These are phyloP conservation scores for Xerocomus spinulosus DNA, from an alignment of 768 basidiomycete genomes.

Conservation along the genomic window DNA sequence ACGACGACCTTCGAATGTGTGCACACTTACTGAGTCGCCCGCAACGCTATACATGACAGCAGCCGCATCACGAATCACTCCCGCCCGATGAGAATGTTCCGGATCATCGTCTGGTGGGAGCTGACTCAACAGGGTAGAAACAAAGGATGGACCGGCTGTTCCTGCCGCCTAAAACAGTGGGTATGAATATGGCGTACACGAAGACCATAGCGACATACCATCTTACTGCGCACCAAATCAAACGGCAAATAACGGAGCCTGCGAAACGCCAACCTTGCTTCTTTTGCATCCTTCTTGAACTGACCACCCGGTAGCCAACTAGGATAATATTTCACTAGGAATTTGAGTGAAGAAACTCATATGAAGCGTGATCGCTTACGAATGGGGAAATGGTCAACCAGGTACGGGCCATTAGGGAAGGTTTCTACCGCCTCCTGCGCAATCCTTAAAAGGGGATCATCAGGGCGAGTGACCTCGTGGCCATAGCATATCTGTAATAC, in stretches of 20 bases:
- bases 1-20: too few relatives aligned
- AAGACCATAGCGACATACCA: too few relatives aligned
- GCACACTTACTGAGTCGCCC: slow-evolving; percentile 9
- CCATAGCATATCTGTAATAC: slow-evolving; percentile 1
- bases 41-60: slow-evolving; percentile 8
- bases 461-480: not conserved
- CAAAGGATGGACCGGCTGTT: slow-evolving; percentile 1
- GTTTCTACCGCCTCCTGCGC: slow-evolving; percentile 1
- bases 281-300: slow-evolving; percentile 6
- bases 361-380: not conserved
- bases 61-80: slow-evolving; percentile 12
- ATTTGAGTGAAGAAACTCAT: not conserved
- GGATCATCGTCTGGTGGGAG: slow-evolving; percentile 7
- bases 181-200: too few relatives aligned
- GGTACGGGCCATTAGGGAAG: not conserved
- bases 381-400: slow-evolving; percentile 8
- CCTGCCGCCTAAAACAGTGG: too few relatives aligned
- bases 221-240: slow-evolving; percentile 5
- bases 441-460: slow-evolving; percentile 5
- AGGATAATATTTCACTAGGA: slow-evolving; percentile 12
- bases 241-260: slow-evolving; percentile 5
- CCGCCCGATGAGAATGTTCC: slow-evolving; percentile 1
- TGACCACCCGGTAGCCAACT: slow-evolving; percentile 13
- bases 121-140: slow-evolving; percentile 10
- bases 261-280: not conserved